Conservation (phyloP, 768 basidiomycete genomes). For the Trametes cubensis region DNA sequence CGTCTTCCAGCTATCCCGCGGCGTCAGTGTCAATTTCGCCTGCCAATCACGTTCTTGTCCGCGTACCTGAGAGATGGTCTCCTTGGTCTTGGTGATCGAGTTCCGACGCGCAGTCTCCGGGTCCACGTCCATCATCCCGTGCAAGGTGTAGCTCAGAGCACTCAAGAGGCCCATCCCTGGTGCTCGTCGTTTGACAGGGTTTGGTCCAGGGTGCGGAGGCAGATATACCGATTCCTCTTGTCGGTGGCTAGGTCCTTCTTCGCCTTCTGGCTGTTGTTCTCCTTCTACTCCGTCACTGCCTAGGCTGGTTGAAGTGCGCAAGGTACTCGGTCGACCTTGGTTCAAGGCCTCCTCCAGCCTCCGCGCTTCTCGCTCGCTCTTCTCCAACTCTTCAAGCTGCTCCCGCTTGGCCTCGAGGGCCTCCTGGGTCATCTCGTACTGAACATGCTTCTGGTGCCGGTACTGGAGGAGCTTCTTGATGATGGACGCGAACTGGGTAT, state of each 20-base stretch:
- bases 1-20: constrained; percentile 81
- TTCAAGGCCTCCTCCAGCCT: constrained; percentile 84
- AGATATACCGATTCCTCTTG: constrained; percentile 49
- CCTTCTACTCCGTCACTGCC: constrained; percentile 32
- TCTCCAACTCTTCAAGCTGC: constrained; percentile 86
- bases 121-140: constrained; percentile 99
- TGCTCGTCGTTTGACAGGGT: constrained; percentile 59
- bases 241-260: constrained; percentile 34
- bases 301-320: constrained; percentile 27
- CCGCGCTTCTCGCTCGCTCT: constrained; percentile 87
- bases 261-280: constrained; percentile 31
- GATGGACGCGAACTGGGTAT: constrained; percentile 90
- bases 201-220: constrained; percentile 82
- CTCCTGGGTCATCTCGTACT: constrained; percentile 97
- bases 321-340: constrained; percentile 27
- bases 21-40: constrained; percentile 13
- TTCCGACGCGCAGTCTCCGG: constrained; percentile 94
- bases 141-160: constrained; percentile 91
- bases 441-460: constrained; percentile 97
- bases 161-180: constrained; percentile 87
- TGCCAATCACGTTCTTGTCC: not conserved
- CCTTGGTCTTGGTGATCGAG: constrained; percentile 91
- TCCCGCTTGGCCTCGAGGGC: constrained; percentile 81
- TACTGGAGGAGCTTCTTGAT: constrained; percentile 94
- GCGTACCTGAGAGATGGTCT: constrained; percentile 89